Conservation (phyloP, 495 filamentous ascomycete genomes). For the Talaromyces trachyspermus region DNA sequence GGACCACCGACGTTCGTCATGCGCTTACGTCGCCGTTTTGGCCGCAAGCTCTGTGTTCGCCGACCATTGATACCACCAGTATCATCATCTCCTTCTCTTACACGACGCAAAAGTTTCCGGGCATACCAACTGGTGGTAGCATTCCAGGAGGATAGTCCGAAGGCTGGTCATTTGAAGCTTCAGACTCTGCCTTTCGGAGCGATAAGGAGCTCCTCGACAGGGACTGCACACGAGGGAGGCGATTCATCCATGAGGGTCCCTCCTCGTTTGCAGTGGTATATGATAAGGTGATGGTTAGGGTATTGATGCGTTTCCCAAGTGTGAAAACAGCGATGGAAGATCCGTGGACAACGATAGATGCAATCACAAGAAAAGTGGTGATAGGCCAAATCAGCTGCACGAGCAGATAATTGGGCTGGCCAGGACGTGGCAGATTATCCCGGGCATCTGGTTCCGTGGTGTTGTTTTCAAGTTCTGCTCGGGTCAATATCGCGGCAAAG, state of each 20-base stretch:
- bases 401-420: slow-evolving; percentile 54
- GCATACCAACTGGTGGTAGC: slow-evolving; percentile 66
- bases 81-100: slow-evolving; percentile 68
- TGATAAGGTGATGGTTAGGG: slow-evolving; percentile 87
- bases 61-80: no score
- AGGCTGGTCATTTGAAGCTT: slow-evolving; percentile 53
- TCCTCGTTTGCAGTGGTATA: slow-evolving; percentile 89
- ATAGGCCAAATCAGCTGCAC: slow-evolving; percentile 92
- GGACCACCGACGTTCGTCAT: slow-evolving; percentile 76
- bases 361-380: slow-evolving; percentile 86
- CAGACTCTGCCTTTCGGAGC: slow-evolving; percentile 54
- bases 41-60: slow-evolving; percentile 46
- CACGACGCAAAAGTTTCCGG: slow-evolving; percentile 77
- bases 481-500: slow-evolving; percentile 85
- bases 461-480: slow-evolving; percentile 76
- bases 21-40: slow-evolving; percentile 60
- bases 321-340: slow-evolving; percentile 98
- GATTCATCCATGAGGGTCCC: slow-evolving; percentile 87
- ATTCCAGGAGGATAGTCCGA: slow-evolving; percentile 69
- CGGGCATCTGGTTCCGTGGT: slow-evolving; percentile 65
- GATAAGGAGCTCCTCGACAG: slow-evolving; percentile 78
- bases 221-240: slow-evolving; percentile 81
- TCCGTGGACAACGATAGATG: slow-evolving; percentile 92
- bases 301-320: slow-evolving; percentile 96
- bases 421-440: slow-evolving; percentile 45